Evolutionary conservation across 2,329 filamentous ascomycete genomes (phyloP), one percentile per base, ranked within the genome.

Genomic region (Calonectria pseudoreteaudii): DNA sequence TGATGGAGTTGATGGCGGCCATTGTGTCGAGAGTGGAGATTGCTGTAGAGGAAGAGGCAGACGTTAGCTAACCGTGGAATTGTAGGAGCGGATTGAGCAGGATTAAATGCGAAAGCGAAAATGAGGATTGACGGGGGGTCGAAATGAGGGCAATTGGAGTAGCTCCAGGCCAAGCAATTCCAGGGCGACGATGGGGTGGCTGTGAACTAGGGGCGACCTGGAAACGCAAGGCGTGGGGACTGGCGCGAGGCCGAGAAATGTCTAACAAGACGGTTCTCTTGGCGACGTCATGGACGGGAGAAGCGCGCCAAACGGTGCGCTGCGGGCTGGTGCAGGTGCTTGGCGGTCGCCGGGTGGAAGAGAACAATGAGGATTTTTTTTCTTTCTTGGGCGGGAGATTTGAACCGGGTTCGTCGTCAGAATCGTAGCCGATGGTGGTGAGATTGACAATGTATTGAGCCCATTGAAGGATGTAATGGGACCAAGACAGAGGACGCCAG

Each of bases 1-100:
- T 82, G 75, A 86, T 75, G 71, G 83, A 62, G 26, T 83, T 81
- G 79, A 87, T 85, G 80, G 83, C 84, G 79, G 85, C 84, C 86
- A 87, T 87, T 84, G 79, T 84, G 82, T 81, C 77, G 73, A 74
- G 71, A 78, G 75, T 78, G 74, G 76, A 79, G 76, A 78, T 79
- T 80, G 76, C 80, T 81, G 70, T n/a, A 53, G 60, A 60, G 23
- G 68, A n/a, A 53, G 28, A 52, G n/a, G 72, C 23, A 47, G 28
- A 66, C 30, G 50, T 67, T 28, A 70, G 71, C 60, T 13, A 62
- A 28, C n/a, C 53, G 56, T n/a, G 23, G n/a, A 31, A 66, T 67
- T 41, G n/a, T 30, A 34, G 41, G 41, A 68, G 36, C 52, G 38
- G n/a, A 56, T 47, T 38, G 49, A 65, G 70, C 49, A 68, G 47